A percentile compares a stretch with the other conserved stretches of the same genome.
phyloP scores from a whole-genome alignment of 768 basidiomycete genomes.

The Tylopilus rubrobrunneus region DNA sequence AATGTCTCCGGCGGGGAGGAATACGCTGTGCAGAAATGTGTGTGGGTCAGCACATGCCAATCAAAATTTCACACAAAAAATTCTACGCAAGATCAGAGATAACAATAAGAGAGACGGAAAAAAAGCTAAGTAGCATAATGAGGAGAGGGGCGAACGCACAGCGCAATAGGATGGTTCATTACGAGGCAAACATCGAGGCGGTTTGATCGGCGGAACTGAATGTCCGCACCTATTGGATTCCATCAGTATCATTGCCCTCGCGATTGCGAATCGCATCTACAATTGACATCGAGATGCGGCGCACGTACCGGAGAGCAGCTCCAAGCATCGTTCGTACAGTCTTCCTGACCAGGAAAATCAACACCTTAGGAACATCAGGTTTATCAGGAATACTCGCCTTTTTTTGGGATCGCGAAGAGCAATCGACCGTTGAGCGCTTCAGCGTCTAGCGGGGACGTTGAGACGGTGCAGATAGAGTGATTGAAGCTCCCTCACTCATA shows the following conservation, averaged over 20 bases:
- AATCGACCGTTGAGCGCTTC: slow-evolving; percentile 81
- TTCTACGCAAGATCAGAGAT: no score
- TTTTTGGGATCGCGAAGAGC: slow-evolving; percentile 96
- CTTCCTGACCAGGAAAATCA: slow-evolving; percentile 50
- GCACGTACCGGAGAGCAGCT: slow-evolving; percentile 71
- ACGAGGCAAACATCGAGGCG: slow-evolving; percentile 93
- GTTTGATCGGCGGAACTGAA: slow-evolving; percentile 85
- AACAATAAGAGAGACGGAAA: no score
- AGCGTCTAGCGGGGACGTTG: slow-evolving; percentile 40
- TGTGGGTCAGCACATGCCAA: neutral
- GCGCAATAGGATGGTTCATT: slow-evolving; percentile 87
- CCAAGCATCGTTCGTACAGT: slow-evolving; percentile 85
- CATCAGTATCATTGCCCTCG: neutral
- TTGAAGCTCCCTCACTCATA: slow-evolving; percentile 22
- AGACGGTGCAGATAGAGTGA: neutral
- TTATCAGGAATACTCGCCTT: slow-evolving; percentile 52
- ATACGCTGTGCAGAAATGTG: slow-evolving; percentile 55
- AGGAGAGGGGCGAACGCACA: slow-evolving; percentile 47
- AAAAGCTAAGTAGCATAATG: neutral
- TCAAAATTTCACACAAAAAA: neutral
- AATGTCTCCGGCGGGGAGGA: slow-evolving; percentile 95
- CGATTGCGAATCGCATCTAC: neutral
- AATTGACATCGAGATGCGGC: neutral
- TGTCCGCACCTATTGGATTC: slow-evolving; percentile 72
- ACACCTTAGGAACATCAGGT: neutral